Percentiles rank a stretch among this genome's conserved stretches.
phyloP scores from a whole-genome alignment of 495 filamentous ascomycete species.

The Haplographium delicatum region DNA sequence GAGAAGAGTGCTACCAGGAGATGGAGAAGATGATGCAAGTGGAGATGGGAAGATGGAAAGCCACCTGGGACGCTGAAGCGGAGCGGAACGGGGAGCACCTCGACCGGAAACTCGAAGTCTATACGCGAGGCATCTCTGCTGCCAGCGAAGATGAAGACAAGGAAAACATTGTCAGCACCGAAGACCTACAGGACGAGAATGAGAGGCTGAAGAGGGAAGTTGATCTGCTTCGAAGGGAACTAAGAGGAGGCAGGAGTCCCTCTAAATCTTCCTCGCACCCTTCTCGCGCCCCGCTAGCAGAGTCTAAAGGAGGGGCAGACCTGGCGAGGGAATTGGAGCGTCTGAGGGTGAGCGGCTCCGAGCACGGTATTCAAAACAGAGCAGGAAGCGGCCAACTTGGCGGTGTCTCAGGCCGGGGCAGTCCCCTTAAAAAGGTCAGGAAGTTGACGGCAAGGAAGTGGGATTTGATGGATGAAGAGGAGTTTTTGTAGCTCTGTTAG shows the following conservation, averaged over 20 bases:
- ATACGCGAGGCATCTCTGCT: conserved; percentile 60
- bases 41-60: conserved; percentile 73
- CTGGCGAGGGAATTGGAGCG: conserved; percentile 11
- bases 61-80: conserved; percentile 64
- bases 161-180: conserved; percentile 40
- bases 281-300: conserved; percentile 11
- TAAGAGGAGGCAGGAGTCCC: conserved; percentile 25
- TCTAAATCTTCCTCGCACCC: conserved; percentile 13
- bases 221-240: conserved; percentile 42
- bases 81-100: conserved; percentile 77
- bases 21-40: conserved; percentile 72
- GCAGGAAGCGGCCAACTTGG: not conserved
- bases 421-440: conserved; percentile 37
- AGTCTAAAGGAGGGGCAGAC: conserved; percentile 1
- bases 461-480: conserved; percentile 52
- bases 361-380: no score
- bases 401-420: not conserved
- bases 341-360: conserved; percentile 1
- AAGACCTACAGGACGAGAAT: conserved; percentile 58
- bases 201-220: conserved; percentile 51
- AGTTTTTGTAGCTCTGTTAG: conserved; percentile 8
- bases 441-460: conserved; percentile 52
- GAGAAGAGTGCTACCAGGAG: conserved; percentile 84
- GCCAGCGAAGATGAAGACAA: conserved; percentile 33
- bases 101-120: conserved; percentile 84